Evolutionary conservation across 148 eudicot species (phyloP), one percentile per base, ranked within the genome.

Genomic region (Spergularia bocconei): DNA sequence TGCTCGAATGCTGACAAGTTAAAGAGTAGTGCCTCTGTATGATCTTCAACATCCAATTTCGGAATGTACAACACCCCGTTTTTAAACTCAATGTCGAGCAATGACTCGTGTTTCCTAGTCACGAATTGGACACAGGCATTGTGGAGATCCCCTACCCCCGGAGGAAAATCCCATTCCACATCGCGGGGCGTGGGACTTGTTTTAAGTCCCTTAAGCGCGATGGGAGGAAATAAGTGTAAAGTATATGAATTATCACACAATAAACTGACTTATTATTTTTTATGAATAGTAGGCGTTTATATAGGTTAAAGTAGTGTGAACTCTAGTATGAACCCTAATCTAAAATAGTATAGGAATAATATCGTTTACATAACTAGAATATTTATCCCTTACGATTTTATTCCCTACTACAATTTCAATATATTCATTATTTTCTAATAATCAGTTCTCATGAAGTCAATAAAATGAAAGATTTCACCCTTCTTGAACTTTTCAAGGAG

Each of bases 1-100:
- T 81, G 84, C 80, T 81, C 84, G 17, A 73, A 81, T 1, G 80
- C 84, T 25, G 80, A 72, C 20, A 80, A 21, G 77, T 80, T 80
- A 41, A 80, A 69, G 17, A 80, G 69, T 11, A 80, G 29, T 2
- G 73, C 73, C 52, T 80, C 83, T 0, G 83, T 80, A 51, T 80
- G 79, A 72, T 80, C 83, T 67, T 80, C 83, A 6, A 80, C 73
- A 17, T 71, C 79, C n/a, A 80, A 63, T 52, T 78, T 80, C 6
- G 83, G 83, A 58, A 80, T 76, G 69, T 76, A 51, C 23, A 80
- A 33, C 19, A 80, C 54, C 0, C 83, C 83, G 7, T 76, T 57
- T 20, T 76, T 67, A 39, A 80, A 80, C 64, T 68, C 67, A 33
- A 80, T 80, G 71, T 80, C 83, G 5, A 80, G 83, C 44, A 80